Base-by-base conservation (phyloP, 148 eudicot species). In the Fallopia convolvulus region DNA sequence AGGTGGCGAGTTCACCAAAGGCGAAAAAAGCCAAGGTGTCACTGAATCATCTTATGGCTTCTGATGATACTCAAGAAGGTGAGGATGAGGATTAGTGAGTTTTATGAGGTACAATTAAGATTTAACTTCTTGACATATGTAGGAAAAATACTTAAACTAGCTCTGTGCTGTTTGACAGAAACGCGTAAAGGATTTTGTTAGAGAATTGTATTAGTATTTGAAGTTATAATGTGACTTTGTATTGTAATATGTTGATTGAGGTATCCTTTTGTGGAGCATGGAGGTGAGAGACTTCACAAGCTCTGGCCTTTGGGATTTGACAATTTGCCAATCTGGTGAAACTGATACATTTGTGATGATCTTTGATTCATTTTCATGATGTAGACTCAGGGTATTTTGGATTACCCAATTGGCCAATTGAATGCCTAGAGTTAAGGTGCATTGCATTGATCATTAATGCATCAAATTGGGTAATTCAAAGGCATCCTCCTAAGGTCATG, bases 31-130 rank as follows among this genome's bases (percentile, higher is more conserved):
- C 90, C 47, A 94, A 86, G 81, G 90, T 94, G 66, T 82, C 88
- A 26, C 88, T 94, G 23, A 80, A 81, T 75, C 98, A 94, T 81
- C 85, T 94, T 74, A 81, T 92, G 77, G 83, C 94, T 46, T 84
- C 90, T n/a, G 97, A 94, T 79, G 97, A 94, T 79, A 83, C 84
- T 39, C 87, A 84, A 72, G 98, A 86, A 85, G 90, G 87, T 33
- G 94, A 88, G 74, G 87, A 86, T 11, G 72, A 68, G 21, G 70
- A 65, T 30, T 10, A 61, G 68, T 61, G 65, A 8, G 32, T 21
- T 58, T 0, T 58, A 8, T 21, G 65, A 58, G 8, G 11, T 8
- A 58, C 12, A 8, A 58, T 58, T 6, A 32, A 32, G 33, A 21
- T 60, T 56, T 33, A 33, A 65, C 71, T 65, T 15, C 66, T 23